phyloP scores from a whole-genome alignment of 192 early-diverging fungal genomes.

The Kickxella alabastrina region DNA sequence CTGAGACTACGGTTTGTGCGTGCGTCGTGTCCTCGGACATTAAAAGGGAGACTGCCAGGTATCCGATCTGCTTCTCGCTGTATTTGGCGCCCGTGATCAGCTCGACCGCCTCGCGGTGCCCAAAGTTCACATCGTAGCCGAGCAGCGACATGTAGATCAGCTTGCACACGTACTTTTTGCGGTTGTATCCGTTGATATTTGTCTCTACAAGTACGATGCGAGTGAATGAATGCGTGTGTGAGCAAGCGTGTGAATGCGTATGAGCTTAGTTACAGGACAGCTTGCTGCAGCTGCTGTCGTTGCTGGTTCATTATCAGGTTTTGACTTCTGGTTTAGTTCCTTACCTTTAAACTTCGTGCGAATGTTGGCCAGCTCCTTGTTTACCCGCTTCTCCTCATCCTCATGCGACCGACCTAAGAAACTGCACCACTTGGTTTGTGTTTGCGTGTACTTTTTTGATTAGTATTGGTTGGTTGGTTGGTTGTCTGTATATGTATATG shows the following conservation, averaged over 20 bases:
- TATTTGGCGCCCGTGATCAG: slow-evolving; percentile 86
- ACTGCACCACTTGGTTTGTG: background rate
- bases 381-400: slow-evolving; percentile 96
- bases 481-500: background rate
- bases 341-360: slow-evolving; percentile 95
- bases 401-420: slow-evolving; percentile 85
- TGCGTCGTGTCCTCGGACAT: slow-evolving; percentile 85
- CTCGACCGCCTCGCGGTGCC: slow-evolving; percentile 93
- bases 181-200: slow-evolving; percentile 93
- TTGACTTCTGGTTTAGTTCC: no score
- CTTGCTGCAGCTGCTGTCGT: no score
- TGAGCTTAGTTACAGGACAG: no score
- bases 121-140: slow-evolving; percentile 98
- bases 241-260: no score
- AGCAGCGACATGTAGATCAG: slow-evolving; percentile 99
- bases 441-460: background rate
- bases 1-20: slow-evolving; percentile 77
- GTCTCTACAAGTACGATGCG: slow-evolving; percentile 74
- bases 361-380: slow-evolving; percentile 99
- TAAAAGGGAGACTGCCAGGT: slow-evolving; percentile 91
- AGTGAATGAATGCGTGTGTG: no score
- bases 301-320: no score
- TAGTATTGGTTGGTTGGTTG: background rate
- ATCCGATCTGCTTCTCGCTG: slow-evolving; percentile 99
- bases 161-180: slow-evolving; percentile 99